Evolutionary conservation across 2,329 filamentous ascomycete genomes (phyloP), one percentile per base, ranked within the genome.

Genomic region (Stylonectria norvegica): DNA sequence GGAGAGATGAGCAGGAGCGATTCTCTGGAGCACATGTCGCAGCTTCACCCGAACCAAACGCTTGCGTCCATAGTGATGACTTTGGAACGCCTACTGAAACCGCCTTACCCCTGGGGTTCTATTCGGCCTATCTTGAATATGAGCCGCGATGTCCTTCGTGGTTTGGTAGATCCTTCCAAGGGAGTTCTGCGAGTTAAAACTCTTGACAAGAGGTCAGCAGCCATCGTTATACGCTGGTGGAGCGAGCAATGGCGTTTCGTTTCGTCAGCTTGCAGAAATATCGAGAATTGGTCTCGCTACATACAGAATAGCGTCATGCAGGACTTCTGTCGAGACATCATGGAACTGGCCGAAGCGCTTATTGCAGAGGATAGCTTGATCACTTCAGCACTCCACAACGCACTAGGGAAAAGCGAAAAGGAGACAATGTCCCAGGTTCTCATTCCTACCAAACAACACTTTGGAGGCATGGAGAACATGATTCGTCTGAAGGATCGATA

Each of bases 251-350:
- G 94, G 94, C 76, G 78, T 41, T 83, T 82, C 32, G 73, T 97
- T 30, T 84, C 83, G 29, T 83, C 85, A 40, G 86, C 91, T 12
- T 96, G 96, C 57, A 73, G 81, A 29, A 81, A 84, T 45, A 94
- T 90, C 3, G 89, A 95, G 59, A 69, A 71, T 9, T 98, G 93
- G 93, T 89, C 88, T 49, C 70, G 79, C 11, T 76, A 76, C 4
- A 80, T 87, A 43, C 83, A 91, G 36, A 93, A 89, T 59, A 66
- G 72, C 15, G 72, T 79, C 38, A 90, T 98, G 87, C 84, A 89
- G 55, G 83, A 95, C 42, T 96, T 97, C 57, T 96, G 90, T 59
- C 83, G 93, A 50, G 89, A 95, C 59, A 86, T 87, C 11, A 98
- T 98, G 79, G 89, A 97, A 55, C 86, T 95, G 58, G 90, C 91